Percentiles rank a stretch among this genome's conserved stretches.
Evolutionary conservation across 805 yeast genomes (phyloP).

Genomic region (Saturnispora kantuleensis): DNA sequence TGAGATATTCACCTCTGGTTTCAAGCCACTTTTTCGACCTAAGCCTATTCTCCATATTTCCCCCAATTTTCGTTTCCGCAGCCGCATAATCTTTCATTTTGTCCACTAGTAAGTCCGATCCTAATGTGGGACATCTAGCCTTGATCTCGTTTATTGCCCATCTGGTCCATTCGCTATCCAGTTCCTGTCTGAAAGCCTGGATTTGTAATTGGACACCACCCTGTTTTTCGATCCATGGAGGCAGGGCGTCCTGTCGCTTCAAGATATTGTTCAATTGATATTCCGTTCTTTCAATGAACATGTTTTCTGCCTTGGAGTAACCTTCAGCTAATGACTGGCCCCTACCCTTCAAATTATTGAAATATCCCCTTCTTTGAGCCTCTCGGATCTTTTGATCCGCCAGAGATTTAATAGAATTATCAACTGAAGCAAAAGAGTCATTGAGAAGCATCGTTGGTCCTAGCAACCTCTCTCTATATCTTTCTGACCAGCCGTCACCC

Average conservation of each 20-base stretch:
- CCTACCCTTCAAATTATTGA: conserved; percentile 43
- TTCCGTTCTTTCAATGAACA: conserved; percentile 57
- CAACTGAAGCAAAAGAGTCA: conserved; percentile 32
- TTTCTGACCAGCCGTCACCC: conserved; percentile 40
- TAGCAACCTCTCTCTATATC: conserved; percentile 53
- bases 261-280: conserved; percentile 73
- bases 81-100: conserved; percentile 12
- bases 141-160: conserved; percentile 23
- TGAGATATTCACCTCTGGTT: conserved; percentile 24
- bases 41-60: conserved; percentile 8
- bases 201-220: conserved; percentile 42
- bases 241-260: conserved; percentile 64
- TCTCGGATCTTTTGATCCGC: conserved; percentile 75
- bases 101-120: too few species aligned
- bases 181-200: conserved; percentile 33
- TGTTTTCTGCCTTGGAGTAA: conserved; percentile 32
- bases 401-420: conserved; percentile 48
- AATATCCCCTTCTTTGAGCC: conserved; percentile 61
- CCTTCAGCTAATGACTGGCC: conserved; percentile 47
- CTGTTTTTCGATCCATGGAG: conserved; percentile 88
- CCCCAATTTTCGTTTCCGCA: conserved; percentile 14
- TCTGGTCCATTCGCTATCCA: conserved; percentile 33
- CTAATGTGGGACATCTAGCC: conserved; percentile 19
- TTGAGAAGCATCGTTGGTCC: conserved; percentile 44
- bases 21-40: conserved; percentile 31